A percentile compares a stretch with the other conserved stretches of the same genome.
These are phyloP conservation scores for Croton setiger DNA, from an alignment of 441 rosid species.

Conservation along the genomic window DNA sequence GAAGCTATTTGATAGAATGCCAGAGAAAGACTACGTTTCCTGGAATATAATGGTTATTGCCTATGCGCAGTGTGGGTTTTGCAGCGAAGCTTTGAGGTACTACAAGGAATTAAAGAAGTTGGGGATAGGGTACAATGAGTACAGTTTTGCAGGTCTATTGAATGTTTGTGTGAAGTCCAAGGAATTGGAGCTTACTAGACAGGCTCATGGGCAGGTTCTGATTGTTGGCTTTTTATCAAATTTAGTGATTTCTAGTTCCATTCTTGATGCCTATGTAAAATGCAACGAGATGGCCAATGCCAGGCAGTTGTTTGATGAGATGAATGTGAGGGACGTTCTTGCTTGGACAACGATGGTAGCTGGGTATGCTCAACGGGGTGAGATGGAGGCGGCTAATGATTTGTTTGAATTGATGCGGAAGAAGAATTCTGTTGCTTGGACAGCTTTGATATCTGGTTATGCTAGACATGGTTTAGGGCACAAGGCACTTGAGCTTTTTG, in stretches of 20 bases:
- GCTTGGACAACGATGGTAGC: conserved; percentile 67
- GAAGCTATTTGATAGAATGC: conserved; percentile 67
- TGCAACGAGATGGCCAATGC: conserved; percentile 43
- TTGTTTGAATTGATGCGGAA: conserved; percentile 47
- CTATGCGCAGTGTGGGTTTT: conserved; percentile 43
- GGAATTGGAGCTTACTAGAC: conserved; percentile 44
- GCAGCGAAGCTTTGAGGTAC: conserved; percentile 39
- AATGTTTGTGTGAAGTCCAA: conserved; percentile 52
- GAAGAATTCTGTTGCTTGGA: conserved; percentile 57
- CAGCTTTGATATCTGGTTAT: conserved; percentile 54
- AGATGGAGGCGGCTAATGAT: conserved; percentile 41
- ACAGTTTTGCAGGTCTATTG: conserved; percentile 64
- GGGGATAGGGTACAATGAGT: conserved; percentile 54
- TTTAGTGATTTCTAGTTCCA: conserved; percentile 49
- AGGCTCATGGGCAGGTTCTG: conserved; percentile 83
- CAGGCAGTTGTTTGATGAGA: conserved; percentile 53
- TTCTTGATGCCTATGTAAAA: conserved; percentile 65
- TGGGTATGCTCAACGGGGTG: conserved; percentile 46
- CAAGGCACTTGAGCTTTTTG: conserved; percentile 46
- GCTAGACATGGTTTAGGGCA: conserved; percentile 40
- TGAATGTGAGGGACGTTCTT: conserved; percentile 35
- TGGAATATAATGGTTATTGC: conserved; percentile 85
- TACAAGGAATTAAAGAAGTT: conserved; percentile 53
- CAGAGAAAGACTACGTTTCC: conserved; percentile 60
- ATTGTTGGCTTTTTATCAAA: conserved; percentile 54